A percentile compares a stretch with the other conserved stretches of the same genome.
Evolutionary conservation across 257 asterid species (phyloP).

Genomic region (Jasminum sambac): DNA sequence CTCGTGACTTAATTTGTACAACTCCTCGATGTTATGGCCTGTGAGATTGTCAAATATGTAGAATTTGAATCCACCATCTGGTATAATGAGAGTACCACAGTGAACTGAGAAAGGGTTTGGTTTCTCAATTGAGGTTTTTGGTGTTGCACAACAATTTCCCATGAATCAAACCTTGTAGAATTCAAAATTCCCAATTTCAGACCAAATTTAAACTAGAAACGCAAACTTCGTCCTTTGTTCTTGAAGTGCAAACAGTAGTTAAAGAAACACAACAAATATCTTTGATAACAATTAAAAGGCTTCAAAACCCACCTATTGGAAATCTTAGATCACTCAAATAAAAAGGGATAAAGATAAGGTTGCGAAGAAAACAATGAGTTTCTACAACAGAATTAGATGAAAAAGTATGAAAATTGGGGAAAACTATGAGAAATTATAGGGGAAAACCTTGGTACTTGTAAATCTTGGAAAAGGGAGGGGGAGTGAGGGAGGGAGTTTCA

Average conservation of each 20-base stretch:
- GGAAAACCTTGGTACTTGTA: neutral
- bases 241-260: neutral
- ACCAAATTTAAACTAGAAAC: constrained; percentile 17
- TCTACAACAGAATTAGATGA: neutral
- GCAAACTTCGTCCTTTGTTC: constrained; percentile 1
- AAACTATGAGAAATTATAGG: neutral
- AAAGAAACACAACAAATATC: constrained; percentile 2
- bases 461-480: constrained; percentile 5
- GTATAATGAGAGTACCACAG: constrained; percentile 21
- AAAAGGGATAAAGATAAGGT: constrained; percentile 3
- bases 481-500: too few species aligned
- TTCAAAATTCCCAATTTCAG: neutral
- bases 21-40: constrained; percentile 38
- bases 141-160: constrained; percentile 58
- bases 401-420: neutral
- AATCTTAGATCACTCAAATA: constrained; percentile 20
- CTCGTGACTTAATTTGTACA: constrained; percentile 50
- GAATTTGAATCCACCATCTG: constrained; percentile 35
- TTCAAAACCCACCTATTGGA: constrained; percentile 19
- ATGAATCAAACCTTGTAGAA: constrained; percentile 20
- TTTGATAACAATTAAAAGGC: constrained; percentile 13
- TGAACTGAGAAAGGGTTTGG: constrained; percentile 34
- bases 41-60: constrained; percentile 40
- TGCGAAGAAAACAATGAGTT: constrained; percentile 9
- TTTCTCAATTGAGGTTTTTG: constrained; percentile 42